Percentiles rank a stretch among this genome's conserved stretches.
These are phyloP conservation scores for Colletotrichum karsti DNA, from an alignment of 2,329 filamentous ascomycete genomes.

Conservation along the genomic window DNA sequence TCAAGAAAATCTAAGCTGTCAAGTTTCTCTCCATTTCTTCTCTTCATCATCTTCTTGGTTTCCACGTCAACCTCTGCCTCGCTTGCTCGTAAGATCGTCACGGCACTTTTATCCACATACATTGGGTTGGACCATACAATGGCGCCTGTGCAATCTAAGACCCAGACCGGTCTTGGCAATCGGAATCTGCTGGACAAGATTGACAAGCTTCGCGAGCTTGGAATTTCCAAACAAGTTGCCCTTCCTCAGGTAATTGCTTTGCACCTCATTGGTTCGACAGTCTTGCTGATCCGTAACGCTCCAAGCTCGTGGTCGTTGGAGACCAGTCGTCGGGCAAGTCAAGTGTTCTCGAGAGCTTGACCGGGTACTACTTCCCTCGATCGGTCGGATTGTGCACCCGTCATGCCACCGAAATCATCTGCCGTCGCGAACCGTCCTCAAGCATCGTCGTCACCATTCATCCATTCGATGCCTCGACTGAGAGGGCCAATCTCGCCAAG, in stretches of 20 bases:
- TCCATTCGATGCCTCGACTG: slow-evolving; percentile 30
- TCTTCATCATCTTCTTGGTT: too few species aligned
- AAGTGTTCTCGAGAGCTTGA: slow-evolving; percentile 77
- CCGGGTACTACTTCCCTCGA: slow-evolving; percentile 57
- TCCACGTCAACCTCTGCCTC: too few species aligned
- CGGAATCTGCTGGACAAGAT: slow-evolving; percentile 34
- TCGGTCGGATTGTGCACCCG: slow-evolving; percentile 55
- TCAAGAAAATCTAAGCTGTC: too few species aligned
- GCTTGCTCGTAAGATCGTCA: too few species aligned
- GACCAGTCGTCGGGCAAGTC: slow-evolving; percentile 89
- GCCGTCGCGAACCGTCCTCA: slow-evolving; percentile 43
- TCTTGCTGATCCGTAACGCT: slow-evolving; percentile 18
- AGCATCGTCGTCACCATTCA: slow-evolving; percentile 53
- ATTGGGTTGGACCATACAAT: too few species aligned
- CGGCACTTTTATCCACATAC: too few species aligned
- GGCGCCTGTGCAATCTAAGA: neutral
- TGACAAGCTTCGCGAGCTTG: slow-evolving; percentile 42
- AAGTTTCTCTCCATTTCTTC: too few species aligned
- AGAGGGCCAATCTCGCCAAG: neutral
- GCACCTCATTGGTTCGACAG: too few species aligned
- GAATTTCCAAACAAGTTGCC: slow-evolving; percentile 44
- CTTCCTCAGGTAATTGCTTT: slow-evolving; percentile 25
- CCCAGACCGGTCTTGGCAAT: neutral
- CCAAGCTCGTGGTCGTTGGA: slow-evolving; percentile 80
- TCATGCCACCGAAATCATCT: slow-evolving; percentile 57